Base-by-base conservation (phyloP, 2,329 filamentous ascomycete species). In the Diaporthe sp. region DNA sequence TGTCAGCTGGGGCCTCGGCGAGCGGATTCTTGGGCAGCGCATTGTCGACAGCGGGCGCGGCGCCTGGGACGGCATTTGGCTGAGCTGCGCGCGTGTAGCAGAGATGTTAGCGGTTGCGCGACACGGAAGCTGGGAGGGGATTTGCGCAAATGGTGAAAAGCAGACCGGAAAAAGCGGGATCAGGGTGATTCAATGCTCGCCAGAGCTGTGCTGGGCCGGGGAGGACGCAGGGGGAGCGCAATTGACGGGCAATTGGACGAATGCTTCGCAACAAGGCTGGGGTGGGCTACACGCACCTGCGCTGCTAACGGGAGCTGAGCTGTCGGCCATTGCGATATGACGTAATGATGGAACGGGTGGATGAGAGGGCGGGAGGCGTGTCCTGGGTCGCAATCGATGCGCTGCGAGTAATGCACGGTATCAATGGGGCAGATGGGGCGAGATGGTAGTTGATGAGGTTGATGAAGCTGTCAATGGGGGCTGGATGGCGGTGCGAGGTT, bases 281-380 rank as follows among this genome's bases (percentile, higher is more conserved):
- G 72, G 50, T 54, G 45, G 64, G 64, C 47, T 52, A 54, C 22
- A 75, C 75, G 67, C 71, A 76, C 75, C 75, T 72, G 73, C 67
- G 71, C 68, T 75, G 75, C 66, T 71, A 54, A 72, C 58, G 74
- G 75, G 55, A 69, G 74, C 67, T 74, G 71, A 67, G 54, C 50
- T 67, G 74, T 75, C 72, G 72, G 75, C 75, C 75, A 76, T 76
- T 61, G 71, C 74, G 75, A 75, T 28, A 68, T 76, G 75, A 76
- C 75, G 75, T 76, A 76, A 75, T 74, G 54, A 45, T 66, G 30
- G 5, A 40, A 74, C 28, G 61, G 67, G 50, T 55, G 38, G 61
- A 33, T 57, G 54, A 30, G 33, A 60, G 47, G 40, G 38, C 50
- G 38, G 35, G 58, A 69, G 64, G 61, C 38, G 70, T 42, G 45